phyloP scores from a whole-genome alignment of 202 grass and related monocot genomes.

The Panicum hallii region DNA sequence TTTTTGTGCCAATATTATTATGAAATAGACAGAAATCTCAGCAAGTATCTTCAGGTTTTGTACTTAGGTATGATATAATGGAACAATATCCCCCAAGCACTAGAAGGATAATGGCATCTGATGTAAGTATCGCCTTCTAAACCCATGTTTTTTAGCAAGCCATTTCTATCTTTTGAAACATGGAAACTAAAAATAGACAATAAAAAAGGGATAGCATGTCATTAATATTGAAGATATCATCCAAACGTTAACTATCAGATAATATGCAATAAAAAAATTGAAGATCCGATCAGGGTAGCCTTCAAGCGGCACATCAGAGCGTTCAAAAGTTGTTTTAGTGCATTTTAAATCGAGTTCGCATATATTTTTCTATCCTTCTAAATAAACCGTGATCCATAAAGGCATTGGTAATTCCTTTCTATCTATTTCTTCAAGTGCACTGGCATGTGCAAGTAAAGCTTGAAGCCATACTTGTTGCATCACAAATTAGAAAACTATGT shows the following conservation, averaged over 20 bases:
- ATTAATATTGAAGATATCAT: not conserved
- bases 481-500: not conserved
- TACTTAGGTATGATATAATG: not conserved
- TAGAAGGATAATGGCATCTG: not conserved
- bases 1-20: not conserved
- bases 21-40: not conserved
- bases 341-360: not conserved
- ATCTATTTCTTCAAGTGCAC: not conserved
- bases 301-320: not conserved
- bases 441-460: not conserved
- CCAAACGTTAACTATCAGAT: not conserved
- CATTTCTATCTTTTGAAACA: slow-evolving; percentile 1
- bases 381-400: not conserved
- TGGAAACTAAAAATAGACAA: not conserved
- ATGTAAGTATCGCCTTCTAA: not conserved
- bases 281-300: not conserved
- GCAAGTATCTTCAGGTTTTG: not conserved
- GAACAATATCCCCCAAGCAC: not conserved
- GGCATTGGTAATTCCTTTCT: not conserved
- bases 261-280: not conserved
- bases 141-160: slow-evolving; percentile 1
- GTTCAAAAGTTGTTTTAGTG: not conserved
- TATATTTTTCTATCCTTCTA: not conserved
- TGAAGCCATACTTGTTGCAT: not conserved
- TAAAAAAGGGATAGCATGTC: not conserved